Conservation (phyloP, 164 flowering plant genomes). For the Platanus orientalis region DNA sequence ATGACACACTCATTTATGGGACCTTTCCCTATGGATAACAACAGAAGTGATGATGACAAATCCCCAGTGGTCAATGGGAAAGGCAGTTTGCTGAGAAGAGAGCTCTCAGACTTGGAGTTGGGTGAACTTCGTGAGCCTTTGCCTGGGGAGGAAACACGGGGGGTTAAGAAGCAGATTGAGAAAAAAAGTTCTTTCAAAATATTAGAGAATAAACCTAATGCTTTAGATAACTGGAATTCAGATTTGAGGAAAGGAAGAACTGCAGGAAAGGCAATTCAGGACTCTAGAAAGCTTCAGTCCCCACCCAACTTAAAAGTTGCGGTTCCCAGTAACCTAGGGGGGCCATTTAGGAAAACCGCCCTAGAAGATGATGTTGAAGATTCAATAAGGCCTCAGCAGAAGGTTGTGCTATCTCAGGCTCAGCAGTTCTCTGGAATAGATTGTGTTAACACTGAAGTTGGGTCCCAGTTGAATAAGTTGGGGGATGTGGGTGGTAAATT, state of each 20-base stretch:
- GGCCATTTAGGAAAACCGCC: conserved; percentile 32
- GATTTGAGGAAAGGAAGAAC: conserved; percentile 48
- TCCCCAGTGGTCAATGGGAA: conserved; percentile 38
- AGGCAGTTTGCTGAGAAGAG: conserved; percentile 49
- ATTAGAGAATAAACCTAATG: conserved; percentile 36
- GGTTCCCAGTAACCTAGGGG: conserved; percentile 27
- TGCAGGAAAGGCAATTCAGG: conserved; percentile 30
- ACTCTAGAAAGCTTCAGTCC: conserved; percentile 40
- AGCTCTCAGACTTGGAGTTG: conserved; percentile 87
- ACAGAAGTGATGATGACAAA: conserved; percentile 23
- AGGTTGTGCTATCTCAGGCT: conserved; percentile 26
- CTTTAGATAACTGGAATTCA: conserved; percentile 37
- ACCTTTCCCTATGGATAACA: conserved; percentile 33
- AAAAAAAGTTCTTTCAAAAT: conserved; percentile 60
- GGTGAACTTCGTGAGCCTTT: conserved; percentile 88
- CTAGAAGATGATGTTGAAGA: conserved; percentile 49
- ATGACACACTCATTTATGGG: conserved; percentile 23
- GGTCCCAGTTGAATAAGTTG: conserved; percentile 32
- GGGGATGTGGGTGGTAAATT: conserved; percentile 33
- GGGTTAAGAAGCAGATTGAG: conserved; percentile 44
- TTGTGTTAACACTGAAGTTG: conserved; percentile 35
- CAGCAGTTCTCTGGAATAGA: conserved; percentile 35
- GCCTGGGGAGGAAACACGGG: conserved; percentile 40
- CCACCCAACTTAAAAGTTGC: conserved; percentile 29
- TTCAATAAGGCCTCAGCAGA: conserved; percentile 27